Evolutionary conservation across 1,284 basidiomycete genomes (phyloP), one percentile per base, ranked within the genome.

Genomic region (Trametes versicolor): DNA sequence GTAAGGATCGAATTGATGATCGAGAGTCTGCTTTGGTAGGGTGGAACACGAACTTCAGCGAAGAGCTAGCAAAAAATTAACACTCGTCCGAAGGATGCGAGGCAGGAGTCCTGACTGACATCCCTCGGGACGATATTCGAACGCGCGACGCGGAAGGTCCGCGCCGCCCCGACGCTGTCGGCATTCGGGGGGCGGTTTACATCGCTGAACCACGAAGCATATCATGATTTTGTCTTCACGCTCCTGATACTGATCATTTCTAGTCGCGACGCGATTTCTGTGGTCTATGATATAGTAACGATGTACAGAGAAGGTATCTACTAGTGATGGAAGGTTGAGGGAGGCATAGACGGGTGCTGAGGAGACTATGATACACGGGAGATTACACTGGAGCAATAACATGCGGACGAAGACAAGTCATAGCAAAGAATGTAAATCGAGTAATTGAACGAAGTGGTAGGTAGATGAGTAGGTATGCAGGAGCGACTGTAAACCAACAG

Each of bases 41-140:
- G n/a, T n/a, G n/a, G n/a, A n/a, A n/a, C n/a, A n/a, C n/a, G n/a
- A n/a, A 32, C 8, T 8, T 32, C 29, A 8, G 27, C 9, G 13
- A 52, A n/a, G 23, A 21, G 8, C 13, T 23, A 15, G 25, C 4
- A 43, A 43, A 43, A n/a, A 43, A n/a, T 25, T 48, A 17, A 3
- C 53, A 1, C 9, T 21, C n/a, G n/a, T 39, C 21, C 23, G 36
- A 23, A 49, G 55, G 39, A 21, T 23, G 39, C 17, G 27, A 65
- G 61, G 56, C 58, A 65, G 58, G 61, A 68, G 67, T 61, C 63
- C 66, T 68, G 60, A 65, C 66, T 65, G 25, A 32, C 25, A 43
- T 39, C 48, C 49, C 25, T 54, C 15, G 23, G 21, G 37, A 39
- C 49, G 48, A 47, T 49, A 29, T 61, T 61, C 60, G 60, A 60